Percentiles rank a stretch among this genome's conserved stretches.
These are phyloP conservation scores for Prinsepia uniflora DNA, from an alignment of 306 rosid genomes.

Conservation along the genomic window DNA sequence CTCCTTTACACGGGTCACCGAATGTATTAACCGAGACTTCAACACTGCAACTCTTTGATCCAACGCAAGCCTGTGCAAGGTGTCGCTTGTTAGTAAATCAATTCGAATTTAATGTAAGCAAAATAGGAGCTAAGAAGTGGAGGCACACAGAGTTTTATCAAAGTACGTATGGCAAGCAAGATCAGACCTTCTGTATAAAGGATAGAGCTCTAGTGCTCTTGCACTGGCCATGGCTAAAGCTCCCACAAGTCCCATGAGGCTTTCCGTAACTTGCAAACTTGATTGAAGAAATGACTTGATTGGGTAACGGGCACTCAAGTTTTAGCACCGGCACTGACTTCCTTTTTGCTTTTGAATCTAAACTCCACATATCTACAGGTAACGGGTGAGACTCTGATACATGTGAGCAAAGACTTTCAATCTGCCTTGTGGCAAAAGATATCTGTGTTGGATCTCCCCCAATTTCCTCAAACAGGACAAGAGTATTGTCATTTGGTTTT, in stretches of 20 bases:
- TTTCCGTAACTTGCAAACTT: constrained; percentile 85
- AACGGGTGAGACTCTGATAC: constrained; percentile 79
- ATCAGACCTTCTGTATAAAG: constrained; percentile 60
- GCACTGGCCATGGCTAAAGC: constrained; percentile 66
- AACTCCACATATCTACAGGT: constrained; percentile 65
- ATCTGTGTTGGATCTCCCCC: constrained; percentile 79
- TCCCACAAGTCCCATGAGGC: constrained; percentile 77
- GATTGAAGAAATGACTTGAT: constrained; percentile 71
- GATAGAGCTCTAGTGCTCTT: constrained; percentile 56
- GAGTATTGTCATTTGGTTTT: constrained; percentile 49
- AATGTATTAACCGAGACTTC: constrained; percentile 50
- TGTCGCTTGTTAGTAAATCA: constrained; percentile 21
- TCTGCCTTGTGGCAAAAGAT: constrained; percentile 53
- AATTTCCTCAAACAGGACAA: constrained; percentile 76
- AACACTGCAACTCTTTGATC: constrained; percentile 67
- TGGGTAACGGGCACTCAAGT: constrained; percentile 67
- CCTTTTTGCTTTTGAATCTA: constrained; percentile 37
- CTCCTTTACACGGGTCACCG: constrained; percentile 74
- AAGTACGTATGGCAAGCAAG: neutral
- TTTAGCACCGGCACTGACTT: constrained; percentile 48
- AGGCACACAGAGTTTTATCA: neutral
- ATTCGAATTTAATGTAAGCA: neutral
- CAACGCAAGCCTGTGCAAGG: constrained; percentile 69
- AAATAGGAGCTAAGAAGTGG: constrained; percentile 1
- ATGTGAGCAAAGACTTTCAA: constrained; percentile 66